Evolutionary conservation across 306 rosid species (phyloP).

Genomic region (Hippophae gyantsensis): DNA sequence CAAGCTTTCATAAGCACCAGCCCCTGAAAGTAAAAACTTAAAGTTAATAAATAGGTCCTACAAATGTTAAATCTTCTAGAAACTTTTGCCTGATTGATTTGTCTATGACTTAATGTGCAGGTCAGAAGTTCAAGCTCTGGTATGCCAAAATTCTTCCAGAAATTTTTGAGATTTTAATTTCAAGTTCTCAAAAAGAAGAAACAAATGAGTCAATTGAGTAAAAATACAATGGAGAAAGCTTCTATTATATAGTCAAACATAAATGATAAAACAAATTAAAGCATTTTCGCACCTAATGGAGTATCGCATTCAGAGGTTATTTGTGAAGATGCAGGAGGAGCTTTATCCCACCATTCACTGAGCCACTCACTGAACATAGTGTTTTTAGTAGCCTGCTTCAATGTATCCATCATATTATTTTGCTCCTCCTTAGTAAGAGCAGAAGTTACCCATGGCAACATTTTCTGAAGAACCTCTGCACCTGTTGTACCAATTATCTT

Average conservation of each 20-base stretch:
- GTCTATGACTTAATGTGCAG: too few relatives aligned
- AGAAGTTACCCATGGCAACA: slow-evolving; percentile 92
- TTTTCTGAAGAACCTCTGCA: slow-evolving; percentile 91
- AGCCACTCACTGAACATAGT: slow-evolving; percentile 97
- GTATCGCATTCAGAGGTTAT: slow-evolving; percentile 34
- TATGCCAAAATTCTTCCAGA: too few relatives aligned
- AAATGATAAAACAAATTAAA: neutral
- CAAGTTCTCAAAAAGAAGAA: too few relatives aligned
- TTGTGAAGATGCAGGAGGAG: slow-evolving; percentile 36
- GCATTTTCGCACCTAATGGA: slow-evolving; percentile 40
- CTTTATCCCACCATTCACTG: slow-evolving; percentile 80
- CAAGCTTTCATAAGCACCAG: slow-evolving; percentile 44
- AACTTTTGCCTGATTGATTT: neutral
- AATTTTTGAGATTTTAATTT: too few relatives aligned
- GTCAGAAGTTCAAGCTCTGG: too few relatives aligned
- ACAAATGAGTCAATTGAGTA: too few relatives aligned
- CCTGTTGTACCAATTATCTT: slow-evolving; percentile 91
- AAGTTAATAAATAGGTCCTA: slow-evolving; percentile 18
- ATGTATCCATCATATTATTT: slow-evolving; percentile 79
- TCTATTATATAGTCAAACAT: too few relatives aligned
- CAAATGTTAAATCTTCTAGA: slow-evolving; percentile 3
- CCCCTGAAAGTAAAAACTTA: slow-evolving; percentile 19
- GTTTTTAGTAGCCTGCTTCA: slow-evolving; percentile 89
- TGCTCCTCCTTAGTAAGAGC: slow-evolving; percentile 89
- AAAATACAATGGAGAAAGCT: too few relatives aligned